These are phyloP conservation scores for Hygrocybe punicea DNA, from an alignment of 768 basidiomycete species.

Conservation along the genomic window DNA sequence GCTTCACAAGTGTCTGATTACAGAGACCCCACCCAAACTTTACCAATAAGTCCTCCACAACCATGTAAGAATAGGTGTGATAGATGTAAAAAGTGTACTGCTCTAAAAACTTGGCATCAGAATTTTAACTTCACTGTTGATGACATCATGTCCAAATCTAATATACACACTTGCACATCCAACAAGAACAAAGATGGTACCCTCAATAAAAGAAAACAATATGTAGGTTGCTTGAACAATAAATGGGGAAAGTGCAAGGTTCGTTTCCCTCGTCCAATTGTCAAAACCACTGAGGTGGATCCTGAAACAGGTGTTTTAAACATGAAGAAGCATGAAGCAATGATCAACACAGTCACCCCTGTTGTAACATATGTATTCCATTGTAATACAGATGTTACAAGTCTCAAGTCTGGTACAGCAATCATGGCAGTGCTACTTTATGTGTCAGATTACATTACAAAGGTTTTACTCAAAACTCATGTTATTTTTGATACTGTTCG, in stretches of 20 bases:
- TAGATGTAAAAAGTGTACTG: constrained; percentile 29
- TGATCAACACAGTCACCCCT: constrained; percentile 30
- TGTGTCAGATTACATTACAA: constrained; percentile 27
- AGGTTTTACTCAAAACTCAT: constrained; percentile 19
- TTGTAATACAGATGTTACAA: not conserved
- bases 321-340: constrained; percentile 29
- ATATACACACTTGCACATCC: not conserved
- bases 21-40: constrained; percentile 20
- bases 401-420: not conserved
- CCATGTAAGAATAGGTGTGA: constrained; percentile 24
- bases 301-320: constrained; percentile 20
- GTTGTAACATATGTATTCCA: constrained; percentile 17
- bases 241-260: constrained; percentile 28
- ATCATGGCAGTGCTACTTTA: not conserved
- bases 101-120: constrained; percentile 9
- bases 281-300: constrained; percentile 24
- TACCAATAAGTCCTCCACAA: constrained; percentile 23
- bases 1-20: not conserved
- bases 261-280: constrained; percentile 29
- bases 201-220: constrained; percentile 13
- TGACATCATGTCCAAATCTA: constrained; percentile 12
- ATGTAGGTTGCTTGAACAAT: constrained; percentile 24
- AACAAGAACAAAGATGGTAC: constrained; percentile 27
- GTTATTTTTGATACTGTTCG: constrained; percentile 7
- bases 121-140: constrained; percentile 14